Base-by-base conservation (phyloP, 768 basidiomycete species). In the Gymnopilus junonius region DNA sequence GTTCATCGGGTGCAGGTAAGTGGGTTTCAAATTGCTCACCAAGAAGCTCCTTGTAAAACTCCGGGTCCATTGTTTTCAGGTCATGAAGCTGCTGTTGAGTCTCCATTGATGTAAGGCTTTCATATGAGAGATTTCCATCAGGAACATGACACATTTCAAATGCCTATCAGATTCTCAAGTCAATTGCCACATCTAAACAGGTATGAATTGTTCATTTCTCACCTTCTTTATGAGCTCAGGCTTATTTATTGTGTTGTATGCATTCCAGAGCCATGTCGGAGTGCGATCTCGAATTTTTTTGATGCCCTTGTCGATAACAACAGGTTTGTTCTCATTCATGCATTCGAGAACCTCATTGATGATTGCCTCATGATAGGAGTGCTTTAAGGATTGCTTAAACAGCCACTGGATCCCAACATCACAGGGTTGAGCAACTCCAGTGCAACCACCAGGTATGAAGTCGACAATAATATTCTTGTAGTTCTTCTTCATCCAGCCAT, bases 261-360 rank as follows among this genome's bases (percentile, higher is more conserved):
- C 76, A 51, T 73, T 71, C 63, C 74, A 73, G n/a, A 81, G 37
- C 77, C 77, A 80, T 69, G 32, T n/a, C n/a, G n/a, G n/a, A n/a
- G n/a, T n/a, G n/a, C n/a, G n/a, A n/a, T n/a, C n/a, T n/a, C n/a
- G n/a, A n/a, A n/a, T n/a, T n/a, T n/a, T n/a, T n/a, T n/a, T n/a
- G n/a, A n/a, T n/a, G n/a, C n/a, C n/a, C n/a, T n/a, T n/a, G n/a
- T n/a, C n/a, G n/a, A n/a, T n/a, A n/a, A n/a, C n/a, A n/a, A n/a
- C n/a, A n/a, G n/a, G n/a, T n/a, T n/a, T n/a, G n/a, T n/a, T n/a
- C n/a, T n/a, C n/a, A n/a, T n/a, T n/a, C n/a, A n/a, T n/a, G n/a
- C n/a, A n/a, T n/a, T n/a, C n/a, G n/a, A n/a, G n/a, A n/a, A n/a
- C n/a, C n/a, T n/a, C n/a, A n/a, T n/a, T n/a, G n/a, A n/a, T n/a